Evolutionary conservation across 768 basidiomycete species (phyloP).

Genomic region (Russula dissimulans): DNA sequence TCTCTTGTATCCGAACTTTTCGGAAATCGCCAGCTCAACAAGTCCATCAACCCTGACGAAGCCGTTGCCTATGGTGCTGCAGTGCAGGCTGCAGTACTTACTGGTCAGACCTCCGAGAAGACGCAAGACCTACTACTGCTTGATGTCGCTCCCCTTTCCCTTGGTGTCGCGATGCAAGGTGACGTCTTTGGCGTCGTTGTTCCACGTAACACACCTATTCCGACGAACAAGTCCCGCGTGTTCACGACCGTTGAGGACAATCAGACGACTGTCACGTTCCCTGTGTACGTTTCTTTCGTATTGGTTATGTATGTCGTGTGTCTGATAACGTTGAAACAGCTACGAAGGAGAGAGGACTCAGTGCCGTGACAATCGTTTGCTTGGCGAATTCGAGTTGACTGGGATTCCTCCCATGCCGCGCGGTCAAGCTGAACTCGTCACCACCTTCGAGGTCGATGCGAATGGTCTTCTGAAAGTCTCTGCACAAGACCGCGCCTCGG

Average conservation of each 20-base stretch:
- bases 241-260: conserved; percentile 99
- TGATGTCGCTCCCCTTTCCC: conserved; percentile 95
- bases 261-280: conserved; percentile 99
- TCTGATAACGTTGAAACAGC: conserved; percentile 28
- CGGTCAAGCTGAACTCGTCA: conserved; percentile 98
- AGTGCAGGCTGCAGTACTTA: conserved; percentile 98
- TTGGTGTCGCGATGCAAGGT: conserved; percentile 99
- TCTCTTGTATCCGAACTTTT: conserved; percentile 98
- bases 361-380: conserved; percentile 97
- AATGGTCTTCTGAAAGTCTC: conserved; percentile 99
- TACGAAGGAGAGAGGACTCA: conserved; percentile 99
- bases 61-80: conserved; percentile 99
- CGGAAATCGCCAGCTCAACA: conserved; percentile 95
- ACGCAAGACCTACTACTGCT: conserved; percentile 97
- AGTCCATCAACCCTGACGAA: conserved; percentile 99
- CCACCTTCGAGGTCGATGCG: conserved; percentile 99
- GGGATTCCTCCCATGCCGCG: conserved; percentile 99
- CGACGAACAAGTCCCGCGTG: conserved; percentile 96
- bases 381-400: conserved; percentile 98
- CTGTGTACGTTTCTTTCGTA: conserved; percentile 52
- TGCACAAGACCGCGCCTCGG: conserved; percentile 95
- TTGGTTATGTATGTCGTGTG: background rate
- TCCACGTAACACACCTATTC: conserved; percentile 98
- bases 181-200: conserved; percentile 99
- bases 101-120: conserved; percentile 97